Percentiles rank a stretch among this genome's conserved stretches.
These are phyloP conservation scores for Vanderwaltozyma tropicalis DNA, from an alignment of 805 yeast genomes.

Conservation along the genomic window DNA sequence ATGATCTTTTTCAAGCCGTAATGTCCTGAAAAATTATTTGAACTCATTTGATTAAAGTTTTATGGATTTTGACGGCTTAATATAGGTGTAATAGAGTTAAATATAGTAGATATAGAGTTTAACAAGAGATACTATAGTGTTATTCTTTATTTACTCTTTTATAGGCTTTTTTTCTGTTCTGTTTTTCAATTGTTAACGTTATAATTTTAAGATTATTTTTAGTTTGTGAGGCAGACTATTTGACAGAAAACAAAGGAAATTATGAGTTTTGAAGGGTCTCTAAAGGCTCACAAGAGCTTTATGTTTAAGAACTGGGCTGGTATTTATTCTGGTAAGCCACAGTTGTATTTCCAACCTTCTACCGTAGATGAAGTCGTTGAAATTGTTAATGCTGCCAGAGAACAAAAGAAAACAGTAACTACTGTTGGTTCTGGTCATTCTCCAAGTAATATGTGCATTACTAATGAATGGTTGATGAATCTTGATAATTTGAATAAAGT, in stretches of 20 bases:
- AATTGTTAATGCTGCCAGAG: conserved; percentile 57
- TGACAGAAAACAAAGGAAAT: not conserved
- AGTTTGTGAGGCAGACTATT: not conserved
- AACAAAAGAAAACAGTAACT: conserved; percentile 53
- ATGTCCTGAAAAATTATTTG: no score
- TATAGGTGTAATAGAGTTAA: no score
- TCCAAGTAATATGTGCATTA: conserved; percentile 84
- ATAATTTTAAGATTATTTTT: not conserved
- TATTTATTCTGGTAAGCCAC: conserved; percentile 70
- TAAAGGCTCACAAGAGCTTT: conserved; percentile 21
- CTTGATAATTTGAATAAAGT: conserved; percentile 65
- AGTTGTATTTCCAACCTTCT: conserved; percentile 68
- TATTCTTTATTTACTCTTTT: no score
- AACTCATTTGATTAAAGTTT: no score
- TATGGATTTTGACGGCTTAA: no score
- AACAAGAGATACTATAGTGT: no score
- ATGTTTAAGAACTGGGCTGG: conserved; percentile 68
- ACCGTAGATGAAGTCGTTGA: conserved; percentile 55
- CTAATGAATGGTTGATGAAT: conserved; percentile 78
- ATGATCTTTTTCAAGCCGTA: no score
- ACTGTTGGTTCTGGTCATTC: conserved; percentile 93
- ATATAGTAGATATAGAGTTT: no score
- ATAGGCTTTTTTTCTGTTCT: not conserved
- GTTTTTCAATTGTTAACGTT: not conserved
- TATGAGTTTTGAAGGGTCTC: not conserved